Evolutionary conservation across 257 asterid species (phyloP).

Genomic region (Petunia secreta): DNA sequence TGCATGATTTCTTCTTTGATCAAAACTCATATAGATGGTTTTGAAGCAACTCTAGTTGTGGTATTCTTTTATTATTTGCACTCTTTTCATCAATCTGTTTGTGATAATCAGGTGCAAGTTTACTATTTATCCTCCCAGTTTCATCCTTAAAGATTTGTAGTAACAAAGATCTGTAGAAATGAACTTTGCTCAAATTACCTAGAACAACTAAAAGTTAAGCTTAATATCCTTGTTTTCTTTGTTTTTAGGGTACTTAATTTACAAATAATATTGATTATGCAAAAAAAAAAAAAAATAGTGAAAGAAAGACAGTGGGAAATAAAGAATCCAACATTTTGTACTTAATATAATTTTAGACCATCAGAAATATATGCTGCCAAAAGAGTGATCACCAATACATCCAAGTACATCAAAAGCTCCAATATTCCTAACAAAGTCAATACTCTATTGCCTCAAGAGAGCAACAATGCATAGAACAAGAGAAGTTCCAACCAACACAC

Average conservation of each 20-base stretch:
- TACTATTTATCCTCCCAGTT: no score
- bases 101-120: no score
- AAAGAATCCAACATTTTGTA: neutral
- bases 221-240: neutral
- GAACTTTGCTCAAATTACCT: neutral
- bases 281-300: neutral
- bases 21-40: no score
- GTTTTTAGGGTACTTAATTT: no score
- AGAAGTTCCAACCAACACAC: constrained; percentile 27
- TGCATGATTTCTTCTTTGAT: no score
- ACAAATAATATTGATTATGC: neutral
- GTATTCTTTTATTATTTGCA: no score
- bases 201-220: neutral
- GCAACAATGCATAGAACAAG: constrained; percentile 24
- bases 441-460: constrained; percentile 34
- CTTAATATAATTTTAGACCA: neutral
- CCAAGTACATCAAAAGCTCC: neutral
- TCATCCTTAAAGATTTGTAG: neutral
- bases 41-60: no score
- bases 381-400: neutral
- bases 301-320: neutral
- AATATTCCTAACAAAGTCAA: neutral
- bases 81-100: neutral
- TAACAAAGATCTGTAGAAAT: neutral
- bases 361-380: neutral